These are phyloP conservation scores for Oryza punctata DNA, from an alignment of 176 grass and related monocot species.

Conservation along the genomic window DNA sequence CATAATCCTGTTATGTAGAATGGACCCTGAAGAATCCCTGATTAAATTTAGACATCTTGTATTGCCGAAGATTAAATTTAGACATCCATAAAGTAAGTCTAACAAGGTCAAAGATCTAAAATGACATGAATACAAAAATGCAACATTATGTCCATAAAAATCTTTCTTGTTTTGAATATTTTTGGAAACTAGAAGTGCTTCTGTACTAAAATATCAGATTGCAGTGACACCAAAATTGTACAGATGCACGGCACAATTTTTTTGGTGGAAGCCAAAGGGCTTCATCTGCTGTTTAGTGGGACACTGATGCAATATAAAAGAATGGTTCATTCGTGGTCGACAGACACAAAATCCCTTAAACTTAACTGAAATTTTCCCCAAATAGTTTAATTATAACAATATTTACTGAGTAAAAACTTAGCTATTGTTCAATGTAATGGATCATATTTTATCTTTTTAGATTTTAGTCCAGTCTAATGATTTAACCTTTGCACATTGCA, in stretches of 20 bases:
- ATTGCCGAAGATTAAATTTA: neutral
- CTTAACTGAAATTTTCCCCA: neutral
- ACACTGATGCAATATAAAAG: neutral
- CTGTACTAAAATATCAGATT: neutral
- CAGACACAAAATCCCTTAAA: neutral
- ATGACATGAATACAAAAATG: neutral
- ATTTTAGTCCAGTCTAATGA: neutral
- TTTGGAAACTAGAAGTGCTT: neutral
- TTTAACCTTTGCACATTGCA: constrained; percentile 19
- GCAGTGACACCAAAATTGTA: neutral
- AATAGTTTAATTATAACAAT: neutral
- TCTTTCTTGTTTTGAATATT: neutral
- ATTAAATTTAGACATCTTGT: too few relatives aligned
- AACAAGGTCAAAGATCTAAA: neutral
- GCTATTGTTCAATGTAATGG: neutral
- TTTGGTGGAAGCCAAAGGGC: neutral
- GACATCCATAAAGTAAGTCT: neutral
- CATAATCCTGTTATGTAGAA: neutral
- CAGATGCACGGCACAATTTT: too few relatives aligned
- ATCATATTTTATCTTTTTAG: neutral
- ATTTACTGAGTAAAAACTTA: too few relatives aligned
- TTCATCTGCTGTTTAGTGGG: neutral
- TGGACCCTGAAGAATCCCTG: too few relatives aligned
- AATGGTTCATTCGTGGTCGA: neutral
- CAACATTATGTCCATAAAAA: neutral